phyloP scores from a whole-genome alignment of 208 protist genomes.

The Acanthamoeba royreba region DNA sequence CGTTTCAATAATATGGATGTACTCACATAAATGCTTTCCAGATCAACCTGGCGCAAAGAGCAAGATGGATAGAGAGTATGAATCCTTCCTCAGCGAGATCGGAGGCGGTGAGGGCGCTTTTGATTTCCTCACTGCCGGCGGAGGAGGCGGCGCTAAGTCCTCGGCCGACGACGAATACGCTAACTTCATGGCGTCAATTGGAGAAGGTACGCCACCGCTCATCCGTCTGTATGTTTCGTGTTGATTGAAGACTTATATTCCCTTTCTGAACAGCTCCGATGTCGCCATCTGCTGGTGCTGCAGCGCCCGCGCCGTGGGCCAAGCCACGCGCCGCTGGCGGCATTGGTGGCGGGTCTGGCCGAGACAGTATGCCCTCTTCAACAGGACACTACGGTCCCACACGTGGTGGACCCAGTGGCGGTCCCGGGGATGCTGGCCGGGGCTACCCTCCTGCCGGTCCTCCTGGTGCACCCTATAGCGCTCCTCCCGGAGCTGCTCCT shows the following conservation, averaged over 20 bases:
- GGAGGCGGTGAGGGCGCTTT: not conserved
- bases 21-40: not conserved
- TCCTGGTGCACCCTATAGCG: not conserved
- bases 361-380: too few relatives aligned
- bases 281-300: not conserved
- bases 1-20: not conserved
- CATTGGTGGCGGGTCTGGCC: not conserved
- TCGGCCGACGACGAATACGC: not conserved
- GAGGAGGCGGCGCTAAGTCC: not conserved
- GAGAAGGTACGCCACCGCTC: not conserved
- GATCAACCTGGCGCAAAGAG: slow-evolving; percentile 16
- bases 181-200: slow-evolving; percentile 20
- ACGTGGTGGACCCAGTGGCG: not conserved
- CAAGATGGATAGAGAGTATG: slow-evolving; percentile 17
- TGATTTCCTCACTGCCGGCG: not conserved
- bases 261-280: not conserved
- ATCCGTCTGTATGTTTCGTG: not conserved
- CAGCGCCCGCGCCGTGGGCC: not conserved
- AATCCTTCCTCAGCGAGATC: slow-evolving; percentile 32
- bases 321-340: not conserved
- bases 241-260: not conserved
- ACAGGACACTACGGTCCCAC: not conserved
- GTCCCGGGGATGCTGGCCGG: not conserved
- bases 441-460: not conserved
- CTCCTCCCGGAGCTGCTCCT: too few relatives aligned